A percentile compares a stretch with the other conserved stretches of the same genome.
These are phyloP conservation scores for Ophiostoma sp. DNA, from an alignment of 2,329 filamentous ascomycete genomes.

Conservation along the genomic window DNA sequence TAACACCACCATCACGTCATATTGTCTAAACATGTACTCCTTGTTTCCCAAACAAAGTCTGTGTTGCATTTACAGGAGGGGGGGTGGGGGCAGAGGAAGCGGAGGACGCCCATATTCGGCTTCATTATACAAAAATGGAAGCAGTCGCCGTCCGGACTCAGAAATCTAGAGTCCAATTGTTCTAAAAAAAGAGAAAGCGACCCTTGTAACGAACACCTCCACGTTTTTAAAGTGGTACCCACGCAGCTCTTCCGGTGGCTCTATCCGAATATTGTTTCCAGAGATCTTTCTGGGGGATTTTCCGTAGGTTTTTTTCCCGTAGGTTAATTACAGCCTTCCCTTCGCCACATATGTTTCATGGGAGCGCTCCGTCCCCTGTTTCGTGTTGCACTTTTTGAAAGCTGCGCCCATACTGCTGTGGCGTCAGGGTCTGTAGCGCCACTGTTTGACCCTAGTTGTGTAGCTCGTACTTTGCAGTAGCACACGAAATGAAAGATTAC, in stretches of 20 bases:
- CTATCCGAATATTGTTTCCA: neutral
- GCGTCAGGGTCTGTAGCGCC: neutral
- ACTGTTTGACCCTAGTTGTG: neutral
- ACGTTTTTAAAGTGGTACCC: neutral
- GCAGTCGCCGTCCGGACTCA: neutral
- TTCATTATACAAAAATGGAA: neutral
- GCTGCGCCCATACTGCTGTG: neutral
- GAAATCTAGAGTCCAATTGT: neutral
- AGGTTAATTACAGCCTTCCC: neutral
- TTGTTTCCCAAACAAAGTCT: constrained; percentile 7
- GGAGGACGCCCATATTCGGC: neutral
- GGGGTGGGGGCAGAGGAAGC: neutral
- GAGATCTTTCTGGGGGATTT: neutral
- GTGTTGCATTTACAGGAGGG: neutral
- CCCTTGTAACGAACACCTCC: neutral
- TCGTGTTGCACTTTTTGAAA: neutral
- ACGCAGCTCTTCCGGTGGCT: neutral
- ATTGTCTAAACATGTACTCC: neutral
- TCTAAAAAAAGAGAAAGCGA: neutral
- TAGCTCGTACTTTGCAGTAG: neutral
- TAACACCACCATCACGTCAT: neutral
- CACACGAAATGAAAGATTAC: neutral
- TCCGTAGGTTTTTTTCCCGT: neutral
- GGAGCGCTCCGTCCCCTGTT: neutral
- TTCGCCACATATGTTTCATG: neutral